Evolutionary conservation across 1,284 basidiomycete genomes (phyloP).

Genomic region (Hymenochaete sp.): DNA sequence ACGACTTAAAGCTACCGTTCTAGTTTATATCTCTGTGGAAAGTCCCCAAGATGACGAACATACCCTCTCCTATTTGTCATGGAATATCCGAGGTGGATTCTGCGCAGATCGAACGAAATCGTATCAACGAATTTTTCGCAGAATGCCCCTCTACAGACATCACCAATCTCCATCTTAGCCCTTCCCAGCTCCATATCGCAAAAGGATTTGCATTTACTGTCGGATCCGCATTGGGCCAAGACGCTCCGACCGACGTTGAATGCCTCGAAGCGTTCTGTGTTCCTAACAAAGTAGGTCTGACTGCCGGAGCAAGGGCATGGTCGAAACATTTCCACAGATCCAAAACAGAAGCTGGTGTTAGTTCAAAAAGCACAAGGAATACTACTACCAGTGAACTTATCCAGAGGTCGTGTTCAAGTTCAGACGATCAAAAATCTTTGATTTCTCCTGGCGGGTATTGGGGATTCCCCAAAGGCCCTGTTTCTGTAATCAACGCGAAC

Average conservation of each 20-base stretch:
- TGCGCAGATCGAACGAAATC: slow-evolving; percentile 5
- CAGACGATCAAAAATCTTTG: slow-evolving; percentile 2
- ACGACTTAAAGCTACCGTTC: no score
- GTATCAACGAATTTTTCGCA: slow-evolving; percentile 2
- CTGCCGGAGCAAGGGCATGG: slow-evolving; percentile 50
- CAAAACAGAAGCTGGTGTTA: no score
- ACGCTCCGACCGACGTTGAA: slow-evolving; percentile 34
- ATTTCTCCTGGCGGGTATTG: slow-evolving; percentile 45
- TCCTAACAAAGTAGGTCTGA: slow-evolving; percentile 40
- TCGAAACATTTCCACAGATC: slow-evolving; percentile 52
- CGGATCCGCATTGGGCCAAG: slow-evolving; percentile 47
- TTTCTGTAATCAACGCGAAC: slow-evolving; percentile 39
- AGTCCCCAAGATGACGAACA: slow-evolving; percentile 1
- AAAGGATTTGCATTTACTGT: slow-evolving; percentile 45
- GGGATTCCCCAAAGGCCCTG: slow-evolving; percentile 45
- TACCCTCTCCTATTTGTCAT: slow-evolving; percentile 10
- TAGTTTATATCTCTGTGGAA: no score
- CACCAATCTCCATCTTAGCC: slow-evolving; percentile 18
- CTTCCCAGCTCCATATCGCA: slow-evolving; percentile 36
- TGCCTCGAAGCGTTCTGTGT: slow-evolving; percentile 41
- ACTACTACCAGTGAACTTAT: no score
- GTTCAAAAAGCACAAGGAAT: no score
- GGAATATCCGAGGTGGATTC: slow-evolving; percentile 6
- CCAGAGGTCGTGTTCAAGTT: no score
- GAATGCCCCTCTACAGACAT: not conserved